Conservation (phyloP, 2,329 filamentous ascomycete species). For the Alternaria longipes region DNA sequence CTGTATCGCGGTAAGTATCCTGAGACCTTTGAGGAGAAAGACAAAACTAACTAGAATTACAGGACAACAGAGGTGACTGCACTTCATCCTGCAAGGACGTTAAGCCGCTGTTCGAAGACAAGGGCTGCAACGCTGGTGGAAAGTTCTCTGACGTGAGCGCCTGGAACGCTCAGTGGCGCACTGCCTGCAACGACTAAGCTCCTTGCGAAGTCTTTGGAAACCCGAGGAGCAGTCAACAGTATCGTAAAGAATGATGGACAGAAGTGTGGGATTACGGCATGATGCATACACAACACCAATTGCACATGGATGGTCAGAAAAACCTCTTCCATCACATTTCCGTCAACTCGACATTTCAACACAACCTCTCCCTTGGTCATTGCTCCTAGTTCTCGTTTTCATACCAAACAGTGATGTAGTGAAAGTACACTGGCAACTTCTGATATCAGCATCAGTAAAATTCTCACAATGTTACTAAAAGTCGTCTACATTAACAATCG, state of each 20-base stretch:
- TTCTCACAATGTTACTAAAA: background rate
- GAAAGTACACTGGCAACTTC: background rate
- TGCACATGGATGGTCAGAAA: background rate
- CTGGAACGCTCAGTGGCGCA: constrained; percentile 2
- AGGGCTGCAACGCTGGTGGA: constrained; percentile 1
- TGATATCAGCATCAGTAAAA: background rate
- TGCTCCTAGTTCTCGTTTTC: background rate
- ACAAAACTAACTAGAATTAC: background rate
- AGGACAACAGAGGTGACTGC: constrained; percentile 1
- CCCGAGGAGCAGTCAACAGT: background rate
- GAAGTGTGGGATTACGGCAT: background rate
- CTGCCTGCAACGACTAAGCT: background rate
- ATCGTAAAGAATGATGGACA: background rate
- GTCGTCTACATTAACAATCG: background rate
- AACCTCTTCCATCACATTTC: background rate
- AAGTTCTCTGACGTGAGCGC: constrained; percentile 4
- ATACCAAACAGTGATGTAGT: background rate
- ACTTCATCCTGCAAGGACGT: background rate
- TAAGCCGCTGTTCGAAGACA: background rate
- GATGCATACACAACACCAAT: background rate
- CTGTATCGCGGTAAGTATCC: background rate
- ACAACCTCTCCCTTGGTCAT: background rate
- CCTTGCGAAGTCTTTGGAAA: background rate
- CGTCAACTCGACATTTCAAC: background rate
- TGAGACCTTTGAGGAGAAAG: background rate